phyloP scores from a whole-genome alignment of 75 land plant species.

The Pseudotsuga menziesii region DNA sequence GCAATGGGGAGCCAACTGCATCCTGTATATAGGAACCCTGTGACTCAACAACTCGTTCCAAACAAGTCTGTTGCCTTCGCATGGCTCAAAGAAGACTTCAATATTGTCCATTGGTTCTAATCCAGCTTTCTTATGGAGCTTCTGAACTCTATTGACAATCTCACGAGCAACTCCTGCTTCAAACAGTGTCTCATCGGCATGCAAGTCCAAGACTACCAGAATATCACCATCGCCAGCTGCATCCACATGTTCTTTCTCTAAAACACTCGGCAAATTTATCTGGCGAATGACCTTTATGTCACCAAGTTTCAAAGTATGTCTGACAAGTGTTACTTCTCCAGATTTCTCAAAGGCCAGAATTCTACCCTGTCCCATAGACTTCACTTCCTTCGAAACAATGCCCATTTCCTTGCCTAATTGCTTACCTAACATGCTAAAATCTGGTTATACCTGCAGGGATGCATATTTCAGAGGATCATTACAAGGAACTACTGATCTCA shows the following conservation, averaged over 20 bases:
- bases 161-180: constrained; percentile 98
- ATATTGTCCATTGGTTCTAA: constrained; percentile 89
- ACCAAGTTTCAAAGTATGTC: constrained; percentile 52
- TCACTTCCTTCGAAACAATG: constrained; percentile 80
- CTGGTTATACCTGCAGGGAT: constrained; percentile 87
- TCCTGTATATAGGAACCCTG: constrained; percentile 86
- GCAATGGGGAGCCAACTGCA: constrained; percentile 68
- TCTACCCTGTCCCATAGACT: constrained; percentile 67
- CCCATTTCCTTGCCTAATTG: constrained; percentile 92
- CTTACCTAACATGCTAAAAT: constrained; percentile 88
- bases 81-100: constrained; percentile 65
- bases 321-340: constrained; percentile 62
- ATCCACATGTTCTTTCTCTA: constrained; percentile 76
- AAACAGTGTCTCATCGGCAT: constrained; percentile 78
- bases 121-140: constrained; percentile 89
- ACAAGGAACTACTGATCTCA: constrained; percentile 65
- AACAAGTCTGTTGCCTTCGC: constrained; percentile 21
- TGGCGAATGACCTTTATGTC: constrained; percentile 90
- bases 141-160: constrained; percentile 94
- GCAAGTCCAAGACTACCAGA: constrained; percentile 82
- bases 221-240: constrained; percentile 99
- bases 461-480: constrained; percentile 85
- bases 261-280: constrained; percentile 72
- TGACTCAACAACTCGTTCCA: constrained; percentile 43
- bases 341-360: constrained; percentile 80